Percentiles rank a stretch among this genome's conserved stretches.
phyloP scores from a whole-genome alignment of 2,329 filamentous ascomycete species.

The Arthrobotrys iridis region DNA sequence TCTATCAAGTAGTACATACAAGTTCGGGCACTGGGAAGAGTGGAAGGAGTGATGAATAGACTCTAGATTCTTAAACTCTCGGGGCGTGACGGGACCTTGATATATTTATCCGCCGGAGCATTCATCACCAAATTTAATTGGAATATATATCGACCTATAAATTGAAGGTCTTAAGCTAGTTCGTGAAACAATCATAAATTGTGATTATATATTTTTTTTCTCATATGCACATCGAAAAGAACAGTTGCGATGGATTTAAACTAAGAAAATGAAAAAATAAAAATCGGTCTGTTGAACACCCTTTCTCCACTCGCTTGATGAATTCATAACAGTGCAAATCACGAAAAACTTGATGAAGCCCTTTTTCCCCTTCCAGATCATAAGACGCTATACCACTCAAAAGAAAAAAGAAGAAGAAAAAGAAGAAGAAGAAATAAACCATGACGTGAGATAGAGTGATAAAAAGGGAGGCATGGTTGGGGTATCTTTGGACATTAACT shows the following conservation, averaged over 20 bases:
- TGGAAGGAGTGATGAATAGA: too few species aligned
- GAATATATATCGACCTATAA: background rate
- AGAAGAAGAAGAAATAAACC: background rate
- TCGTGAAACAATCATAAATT: too few species aligned
- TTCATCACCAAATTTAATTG: background rate
- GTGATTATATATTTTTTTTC: too few species aligned
- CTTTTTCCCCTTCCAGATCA: background rate
- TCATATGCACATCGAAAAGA: background rate
- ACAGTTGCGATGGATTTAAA: background rate
- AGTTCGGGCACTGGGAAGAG: too few species aligned
- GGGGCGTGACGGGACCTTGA: too few species aligned
- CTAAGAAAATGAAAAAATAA: background rate
- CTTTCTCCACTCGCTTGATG: background rate
- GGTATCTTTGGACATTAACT: slow-evolving; percentile 48
- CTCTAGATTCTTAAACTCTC: too few species aligned
- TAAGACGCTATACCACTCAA: too few species aligned
- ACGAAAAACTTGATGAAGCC: background rate
- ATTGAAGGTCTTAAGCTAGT: too few species aligned
- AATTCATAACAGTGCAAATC: background rate
- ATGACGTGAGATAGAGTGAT: background rate
- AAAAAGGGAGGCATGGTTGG: slow-evolving; percentile 15
- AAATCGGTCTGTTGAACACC: slow-evolving; percentile 53
- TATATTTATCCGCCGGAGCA: background rate
- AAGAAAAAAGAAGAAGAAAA: background rate
- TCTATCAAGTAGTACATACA: too few species aligned